Base-by-base conservation (phyloP, 805 yeast genomes). In the Maudiozyma saulgeensis region DNA sequence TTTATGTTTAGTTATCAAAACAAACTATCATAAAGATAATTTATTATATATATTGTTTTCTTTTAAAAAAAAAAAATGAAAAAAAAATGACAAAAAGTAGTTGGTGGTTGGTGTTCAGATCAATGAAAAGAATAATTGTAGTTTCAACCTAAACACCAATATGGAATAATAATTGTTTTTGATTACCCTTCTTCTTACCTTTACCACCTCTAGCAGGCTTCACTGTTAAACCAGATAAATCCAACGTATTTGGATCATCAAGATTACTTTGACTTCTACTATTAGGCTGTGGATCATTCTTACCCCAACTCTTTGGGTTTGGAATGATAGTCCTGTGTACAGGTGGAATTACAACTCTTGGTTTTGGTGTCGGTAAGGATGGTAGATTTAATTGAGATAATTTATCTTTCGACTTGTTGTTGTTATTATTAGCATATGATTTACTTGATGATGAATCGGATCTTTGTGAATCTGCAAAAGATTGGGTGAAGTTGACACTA, bases 131-230 rank as follows among this genome's bases (percentile, higher is more conserved):
- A 35, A 35, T 15, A 13, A 35, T 35, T 15, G 8, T 35, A 4
- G 18, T 15, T 35, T 3, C 4, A 3, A n/a, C 18, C 43, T 62
- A 73, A 34, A 74, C 70, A 49, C 83, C 83, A 45, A 75, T 68
- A 48, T 74, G 77, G 55, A 77, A 75, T 26, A 79, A 62, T 16
- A 79, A 57, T 56, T 79, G 81, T 56, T 78, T 79, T 61, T 77
- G 77, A 61, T 78, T 75, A 56, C 71, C 67, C 25, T 70, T 76
- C 57, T 67, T 68, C 52, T 65, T 68, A 6, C 64, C 66, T 40
- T 51, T 49, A 3, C 55, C 23, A 4, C 55, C 23, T 59, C 57
- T 45, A 60, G 53, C 46, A 8, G 57, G 45, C 41, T 38, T 32
- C 19, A 48, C 21, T 37, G 13, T 43, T n/a, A 50, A 25, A 9